phyloP scores from a whole-genome alignment of 345 rosid species.

The Gossypioides kirkii region DNA sequence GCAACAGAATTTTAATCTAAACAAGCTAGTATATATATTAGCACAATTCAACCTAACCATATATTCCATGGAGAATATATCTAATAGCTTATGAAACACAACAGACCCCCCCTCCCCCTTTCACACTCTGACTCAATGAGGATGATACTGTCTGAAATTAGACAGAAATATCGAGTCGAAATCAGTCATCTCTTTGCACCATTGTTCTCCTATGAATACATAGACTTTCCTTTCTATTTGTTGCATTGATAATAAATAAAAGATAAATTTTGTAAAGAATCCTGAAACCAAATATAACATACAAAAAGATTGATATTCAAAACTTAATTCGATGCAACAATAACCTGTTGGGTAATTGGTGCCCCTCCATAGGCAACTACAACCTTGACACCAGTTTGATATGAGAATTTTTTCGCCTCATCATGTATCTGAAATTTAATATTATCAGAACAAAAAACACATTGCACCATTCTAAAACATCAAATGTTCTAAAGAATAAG shows the following conservation, averaged over 20 bases:
- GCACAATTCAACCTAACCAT: not conserved
- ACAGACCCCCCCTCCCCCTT: not conserved
- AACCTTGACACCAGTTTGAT: slow-evolving; percentile 96
- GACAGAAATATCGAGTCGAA: not conserved
- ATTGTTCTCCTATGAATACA: no score
- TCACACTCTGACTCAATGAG: not conserved
- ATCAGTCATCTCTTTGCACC: not conserved
- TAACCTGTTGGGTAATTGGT: slow-evolving; percentile 86
- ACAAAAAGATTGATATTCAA: not conserved
- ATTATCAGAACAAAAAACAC: not conserved
- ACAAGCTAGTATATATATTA: not conserved
- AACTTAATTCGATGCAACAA: not conserved
- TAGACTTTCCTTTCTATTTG: no score
- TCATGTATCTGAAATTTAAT: slow-evolving; percentile 74
- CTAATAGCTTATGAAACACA: not conserved
- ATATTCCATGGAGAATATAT: not conserved
- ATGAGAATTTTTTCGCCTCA: slow-evolving; percentile 89
- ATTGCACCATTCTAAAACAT: not conserved
- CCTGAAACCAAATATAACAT: not conserved
- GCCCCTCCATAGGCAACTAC: slow-evolving; percentile 99
- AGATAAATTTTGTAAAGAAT: no score
- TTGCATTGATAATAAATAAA: no score
- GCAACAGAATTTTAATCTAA: not conserved
- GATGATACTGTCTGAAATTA: not conserved
- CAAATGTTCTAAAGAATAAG: slow-evolving; percentile 9